Conservation (phyloP, 129 eudicot genomes). For the Lactuca saligna region DNA sequence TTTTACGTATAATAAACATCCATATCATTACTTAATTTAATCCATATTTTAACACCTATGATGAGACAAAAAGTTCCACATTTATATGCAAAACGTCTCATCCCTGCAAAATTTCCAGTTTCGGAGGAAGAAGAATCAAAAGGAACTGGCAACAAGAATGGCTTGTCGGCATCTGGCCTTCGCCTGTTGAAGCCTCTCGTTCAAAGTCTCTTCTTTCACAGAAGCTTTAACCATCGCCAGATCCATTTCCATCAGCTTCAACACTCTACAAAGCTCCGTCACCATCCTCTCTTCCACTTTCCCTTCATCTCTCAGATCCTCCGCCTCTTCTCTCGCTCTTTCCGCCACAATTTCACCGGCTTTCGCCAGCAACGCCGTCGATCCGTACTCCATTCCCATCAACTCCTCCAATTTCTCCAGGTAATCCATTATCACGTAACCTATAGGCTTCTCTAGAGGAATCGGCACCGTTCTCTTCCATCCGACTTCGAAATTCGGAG, state of each 20-base stretch:
- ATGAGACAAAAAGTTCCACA: too few species aligned
- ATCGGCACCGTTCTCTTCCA: conserved; percentile 78
- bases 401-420: conserved; percentile 66
- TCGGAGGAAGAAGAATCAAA: conserved; percentile 31
- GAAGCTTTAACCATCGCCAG: conserved; percentile 90
- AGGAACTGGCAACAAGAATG: conserved; percentile 83
- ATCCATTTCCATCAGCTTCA: conserved; percentile 97
- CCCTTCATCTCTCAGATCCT: conserved; percentile 76
- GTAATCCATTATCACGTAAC: conserved; percentile 84
- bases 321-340: conserved; percentile 85
- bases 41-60: too few species aligned
- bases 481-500: conserved; percentile 75
- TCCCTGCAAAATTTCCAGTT: background rate
- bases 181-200: conserved; percentile 69
- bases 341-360: conserved; percentile 86
- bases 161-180: conserved; percentile 91
- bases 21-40: too few species aligned
- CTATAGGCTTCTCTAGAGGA: conserved; percentile 65
- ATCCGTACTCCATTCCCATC: conserved; percentile 72
- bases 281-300: conserved; percentile 92
- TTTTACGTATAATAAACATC: too few species aligned
- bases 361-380: conserved; percentile 64
- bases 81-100: too few species aligned
- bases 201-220: conserved; percentile 82
- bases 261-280: conserved; percentile 70